Evolutionary conservation across 768 basidiomycete genomes (phyloP), one percentile per base, ranked within the genome.

Genomic region (Phaffia tasmanica): DNA sequence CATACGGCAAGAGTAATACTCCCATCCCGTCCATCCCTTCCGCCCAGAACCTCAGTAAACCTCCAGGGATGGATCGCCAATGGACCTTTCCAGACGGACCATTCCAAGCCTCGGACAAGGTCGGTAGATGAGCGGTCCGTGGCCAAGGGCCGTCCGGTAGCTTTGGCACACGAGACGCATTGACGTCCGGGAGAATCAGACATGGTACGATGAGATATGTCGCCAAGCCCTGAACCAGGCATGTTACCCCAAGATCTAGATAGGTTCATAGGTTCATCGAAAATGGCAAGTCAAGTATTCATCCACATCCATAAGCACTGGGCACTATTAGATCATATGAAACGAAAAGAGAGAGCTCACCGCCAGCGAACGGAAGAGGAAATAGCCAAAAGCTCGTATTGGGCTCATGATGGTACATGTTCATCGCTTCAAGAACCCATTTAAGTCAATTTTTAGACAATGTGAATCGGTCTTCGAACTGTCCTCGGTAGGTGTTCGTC

Each of bases 191-290:
- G 21, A 64, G 50, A 58, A 69, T 59, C 18, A 69, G 63, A 9
- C 51, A 53, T 19, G 67, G 63, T 19, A 69, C 67, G 35, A 69
- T 64, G 49, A 69, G 62, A 62, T 59, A 69, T 3, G 67, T 69
- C 23, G 58, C 57, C 19, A 64, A 32, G 7, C 67, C 67, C 48
- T 69, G 67, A 46, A 69, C 63, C 25, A 69, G 62, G 29, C 62
- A 64, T 11, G 67, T 67, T 21, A 67, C 60, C 21, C 62, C 67
- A 30, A 63, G 62, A 27, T 69, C 67, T 65, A 35, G 0, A 51
- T 15, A 49, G 29, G 29, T n/a, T 16, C 15, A 5, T 18, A 29
- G n/a, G 9, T 54, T 16, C 53, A 23, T 54, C n/a, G 53, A 5
- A 23, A 4, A 4, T 5, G 53, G 9, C 15, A 23, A 29, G n/a